These are phyloP conservation scores for Carex pumila DNA, from an alignment of 176 grass and related monocot genomes.

Conservation along the genomic window DNA sequence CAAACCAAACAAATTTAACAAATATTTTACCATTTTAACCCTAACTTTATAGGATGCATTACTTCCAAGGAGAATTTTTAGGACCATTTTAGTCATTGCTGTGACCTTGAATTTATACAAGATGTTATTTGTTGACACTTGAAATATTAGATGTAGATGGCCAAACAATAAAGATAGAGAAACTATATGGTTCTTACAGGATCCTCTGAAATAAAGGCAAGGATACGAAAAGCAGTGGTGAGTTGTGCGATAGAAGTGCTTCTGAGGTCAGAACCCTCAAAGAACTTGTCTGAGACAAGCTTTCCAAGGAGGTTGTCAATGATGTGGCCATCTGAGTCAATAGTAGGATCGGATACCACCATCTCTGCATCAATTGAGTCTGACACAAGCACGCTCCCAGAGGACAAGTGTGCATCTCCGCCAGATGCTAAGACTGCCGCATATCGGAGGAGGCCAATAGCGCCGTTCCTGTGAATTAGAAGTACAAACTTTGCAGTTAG, in stretches of 20 bases:
- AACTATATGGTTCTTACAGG: constrained; percentile 29
- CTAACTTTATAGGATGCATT: background rate
- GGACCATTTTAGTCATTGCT: background rate
- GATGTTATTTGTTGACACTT: background rate
- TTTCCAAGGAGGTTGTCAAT: constrained; percentile 94
- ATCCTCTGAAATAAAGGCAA: constrained; percentile 93
- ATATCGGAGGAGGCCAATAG: constrained; percentile 78
- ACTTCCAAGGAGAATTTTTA: background rate
- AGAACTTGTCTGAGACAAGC: constrained; percentile 74
- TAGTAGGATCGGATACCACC: constrained; percentile 75
- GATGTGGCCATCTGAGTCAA: constrained; percentile 60
- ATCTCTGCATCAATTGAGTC: constrained; percentile 92
- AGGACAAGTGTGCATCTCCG: constrained; percentile 93
- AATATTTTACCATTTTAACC: background rate
- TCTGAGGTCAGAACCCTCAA: constrained; percentile 67
- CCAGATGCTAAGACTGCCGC: constrained; percentile 85
- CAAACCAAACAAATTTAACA: background rate
- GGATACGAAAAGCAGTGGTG: constrained; percentile 78
- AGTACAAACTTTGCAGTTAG: background rate
- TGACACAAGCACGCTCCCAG: constrained; percentile 78
- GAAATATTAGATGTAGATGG: background rate
- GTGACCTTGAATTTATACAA: background rate
- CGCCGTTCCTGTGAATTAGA: constrained; percentile 48
- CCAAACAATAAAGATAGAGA: constrained; percentile 19
- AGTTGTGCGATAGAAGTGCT: constrained; percentile 85